Percentiles rank a stretch among this genome's conserved stretches.
Evolutionary conservation across 2,329 filamentous ascomycete genomes (phyloP).

Genomic region (Verticillium nonalfalfae): DNA sequence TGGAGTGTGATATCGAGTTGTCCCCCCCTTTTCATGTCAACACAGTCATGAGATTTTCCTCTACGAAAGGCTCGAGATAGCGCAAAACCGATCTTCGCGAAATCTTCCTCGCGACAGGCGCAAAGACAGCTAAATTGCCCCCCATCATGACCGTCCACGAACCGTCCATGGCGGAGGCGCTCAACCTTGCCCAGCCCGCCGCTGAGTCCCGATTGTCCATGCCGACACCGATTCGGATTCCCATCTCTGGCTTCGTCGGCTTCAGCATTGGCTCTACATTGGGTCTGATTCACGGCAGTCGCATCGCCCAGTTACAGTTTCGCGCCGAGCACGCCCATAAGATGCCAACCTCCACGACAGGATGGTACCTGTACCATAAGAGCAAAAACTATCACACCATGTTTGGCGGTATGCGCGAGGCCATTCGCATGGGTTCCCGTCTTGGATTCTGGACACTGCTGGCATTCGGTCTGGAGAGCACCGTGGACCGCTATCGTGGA

Average conservation of each 20-base stretch:
- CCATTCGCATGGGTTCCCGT: constrained; percentile 64
- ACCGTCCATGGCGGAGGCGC: constrained; percentile 5
- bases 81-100: background rate
- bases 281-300: constrained; percentile 66
- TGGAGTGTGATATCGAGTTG: background rate
- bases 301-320: constrained; percentile 73
- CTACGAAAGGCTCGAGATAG: background rate
- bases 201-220: constrained; percentile 50
- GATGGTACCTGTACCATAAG: constrained; percentile 99
- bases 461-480: constrained; percentile 79
- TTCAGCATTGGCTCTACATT: constrained; percentile 65
- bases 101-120: background rate
- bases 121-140: background rate
- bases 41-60: background rate
- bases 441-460: constrained; percentile 67
- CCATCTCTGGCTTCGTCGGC: constrained; percentile 55
- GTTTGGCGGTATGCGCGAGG: constrained; percentile 72
- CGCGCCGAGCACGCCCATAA: constrained; percentile 95
- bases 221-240: constrained; percentile 57
- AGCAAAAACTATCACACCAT: constrained; percentile 90
- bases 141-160: constrained; percentile 3
- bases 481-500: constrained; percentile 67
- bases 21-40: background rate
- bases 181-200: constrained; percentile 22
- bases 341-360: constrained; percentile 71